A percentile compares a stretch with the other conserved stretches of the same genome.
Conservation (phyloP, 345 rosid species). For the Iberis pinnata region DNA sequence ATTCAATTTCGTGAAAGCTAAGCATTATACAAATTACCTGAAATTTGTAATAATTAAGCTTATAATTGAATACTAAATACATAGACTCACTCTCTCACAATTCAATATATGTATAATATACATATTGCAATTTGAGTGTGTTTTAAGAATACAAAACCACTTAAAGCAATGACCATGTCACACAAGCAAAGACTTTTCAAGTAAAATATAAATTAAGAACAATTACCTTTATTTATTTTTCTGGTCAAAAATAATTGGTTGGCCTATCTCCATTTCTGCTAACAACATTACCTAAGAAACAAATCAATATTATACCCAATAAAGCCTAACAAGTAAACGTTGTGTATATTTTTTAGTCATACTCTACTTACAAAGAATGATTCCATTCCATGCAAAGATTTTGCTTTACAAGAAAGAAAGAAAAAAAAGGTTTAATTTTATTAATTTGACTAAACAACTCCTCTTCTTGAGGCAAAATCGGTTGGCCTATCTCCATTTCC, state of each 20-base stretch:
- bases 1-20: not conserved
- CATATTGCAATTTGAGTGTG: not conserved
- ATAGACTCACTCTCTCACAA: not conserved
- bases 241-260: too few species aligned
- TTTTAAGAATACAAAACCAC: not conserved
- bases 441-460: constrained; percentile 27
- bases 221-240: too few species aligned
- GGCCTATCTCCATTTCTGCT: too few species aligned
- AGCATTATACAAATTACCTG: not conserved
- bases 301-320: constrained; percentile 22
- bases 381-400: constrained; percentile 19
- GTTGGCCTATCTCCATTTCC: constrained; percentile 45
- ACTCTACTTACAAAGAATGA: constrained; percentile 6
- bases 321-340: constrained; percentile 17
- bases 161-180: not conserved
- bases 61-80: not conserved
- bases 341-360: constrained; percentile 2
- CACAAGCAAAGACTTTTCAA: not conserved
- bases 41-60: not conserved
- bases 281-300: constrained; percentile 22
- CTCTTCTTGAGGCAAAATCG: constrained; percentile 28
- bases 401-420: not conserved
- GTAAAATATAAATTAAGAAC: too few species aligned
- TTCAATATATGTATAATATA: too few species aligned
- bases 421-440: not conserved